These are phyloP conservation scores for Delonix regia DNA, from an alignment of 306 rosid genomes.

Conservation along the genomic window DNA sequence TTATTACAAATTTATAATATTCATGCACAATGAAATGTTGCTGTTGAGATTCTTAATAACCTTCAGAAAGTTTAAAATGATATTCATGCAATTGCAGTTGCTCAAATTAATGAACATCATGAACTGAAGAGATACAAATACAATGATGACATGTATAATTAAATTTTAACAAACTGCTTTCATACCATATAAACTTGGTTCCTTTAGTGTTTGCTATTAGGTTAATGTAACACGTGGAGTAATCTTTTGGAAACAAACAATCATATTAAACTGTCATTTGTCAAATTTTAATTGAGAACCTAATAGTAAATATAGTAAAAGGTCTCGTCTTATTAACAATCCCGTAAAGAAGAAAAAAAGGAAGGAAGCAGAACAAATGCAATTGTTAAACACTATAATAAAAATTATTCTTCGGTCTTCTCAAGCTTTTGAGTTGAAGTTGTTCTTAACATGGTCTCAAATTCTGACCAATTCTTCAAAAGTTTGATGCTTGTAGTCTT, in stretches of 20 bases:
- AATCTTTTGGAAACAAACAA: background rate
- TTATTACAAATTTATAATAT: background rate
- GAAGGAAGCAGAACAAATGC: background rate
- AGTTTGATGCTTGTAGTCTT: background rate
- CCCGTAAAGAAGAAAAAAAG: background rate
- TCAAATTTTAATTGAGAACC: background rate
- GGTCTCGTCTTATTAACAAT: background rate
- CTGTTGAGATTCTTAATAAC: background rate
- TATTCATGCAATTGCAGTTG: background rate
- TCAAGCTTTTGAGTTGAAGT: background rate
- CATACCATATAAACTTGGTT: no score
- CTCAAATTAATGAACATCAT: background rate
- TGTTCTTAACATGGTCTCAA: background rate
- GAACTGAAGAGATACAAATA: no score
- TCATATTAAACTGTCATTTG: background rate
- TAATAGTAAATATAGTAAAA: background rate
- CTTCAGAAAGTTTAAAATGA: background rate
- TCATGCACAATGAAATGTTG: slow-evolving; percentile 12
- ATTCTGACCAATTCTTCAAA: background rate
- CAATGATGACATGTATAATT: no score
- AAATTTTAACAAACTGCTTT: no score
- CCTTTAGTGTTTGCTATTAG: no score
- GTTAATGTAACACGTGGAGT: no score
- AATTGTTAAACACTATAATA: background rate
- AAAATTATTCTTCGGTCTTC: background rate